Evolutionary conservation across 768 basidiomycete species (phyloP).

Genomic region (Exsudoporus frostii): DNA sequence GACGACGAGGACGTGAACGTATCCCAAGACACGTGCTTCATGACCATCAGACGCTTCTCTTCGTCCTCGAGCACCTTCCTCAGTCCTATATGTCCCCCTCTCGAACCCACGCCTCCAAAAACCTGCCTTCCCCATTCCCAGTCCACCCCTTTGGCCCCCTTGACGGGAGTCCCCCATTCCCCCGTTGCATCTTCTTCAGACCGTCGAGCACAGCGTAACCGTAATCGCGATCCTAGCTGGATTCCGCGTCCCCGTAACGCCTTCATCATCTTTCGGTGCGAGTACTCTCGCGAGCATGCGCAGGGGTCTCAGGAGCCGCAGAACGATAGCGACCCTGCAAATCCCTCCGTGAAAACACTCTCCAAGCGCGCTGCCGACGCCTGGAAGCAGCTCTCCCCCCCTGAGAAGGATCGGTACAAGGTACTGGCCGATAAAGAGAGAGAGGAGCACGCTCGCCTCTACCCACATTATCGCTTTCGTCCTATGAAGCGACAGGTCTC

Average conservation of each 20-base stretch:
- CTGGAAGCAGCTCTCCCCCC: conserved; percentile 57
- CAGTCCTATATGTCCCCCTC: conserved; percentile 15
- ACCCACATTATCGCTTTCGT: conserved; percentile 64
- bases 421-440: conserved; percentile 54
- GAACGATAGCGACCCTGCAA: conserved; percentile 20
- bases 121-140: neutral
- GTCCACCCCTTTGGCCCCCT: neutral
- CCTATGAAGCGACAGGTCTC: conserved; percentile 44
- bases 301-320: conserved; percentile 35
- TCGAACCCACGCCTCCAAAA: neutral
- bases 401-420: conserved; percentile 50
- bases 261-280: conserved; percentile 72
- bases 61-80: conserved; percentile 1
- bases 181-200: conserved; percentile 37
- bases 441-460: conserved; percentile 49
- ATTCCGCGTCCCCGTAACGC: conserved; percentile 67
- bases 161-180: neutral
- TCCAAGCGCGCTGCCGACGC: conserved; percentile 77
- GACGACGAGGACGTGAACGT: conserved; percentile 30
- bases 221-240: conserved; percentile 50
- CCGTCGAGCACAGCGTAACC: conserved; percentile 38
- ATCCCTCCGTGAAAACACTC: conserved; percentile 47
- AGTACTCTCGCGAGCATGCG: conserved; percentile 51
- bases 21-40: conserved; percentile 15
- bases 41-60: conserved; percentile 2